Conservation (phyloP, 2,329 filamentous ascomycete genomes). For the Arthrobotrys musiformis region DNA sequence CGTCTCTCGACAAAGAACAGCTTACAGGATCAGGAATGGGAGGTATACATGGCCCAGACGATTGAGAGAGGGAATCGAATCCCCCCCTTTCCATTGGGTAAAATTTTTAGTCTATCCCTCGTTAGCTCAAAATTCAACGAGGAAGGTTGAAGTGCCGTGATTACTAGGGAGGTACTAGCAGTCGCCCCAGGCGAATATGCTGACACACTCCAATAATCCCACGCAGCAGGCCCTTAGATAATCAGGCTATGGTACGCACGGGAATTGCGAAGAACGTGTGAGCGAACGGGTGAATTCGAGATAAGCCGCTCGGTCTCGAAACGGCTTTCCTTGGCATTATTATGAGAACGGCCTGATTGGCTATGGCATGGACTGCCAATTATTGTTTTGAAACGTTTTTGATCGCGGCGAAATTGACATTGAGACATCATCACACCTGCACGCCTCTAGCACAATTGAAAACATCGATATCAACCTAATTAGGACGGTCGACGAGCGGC, state of each 20-base stretch:
- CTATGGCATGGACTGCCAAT: too few relatives aligned
- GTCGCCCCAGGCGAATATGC: neutral
- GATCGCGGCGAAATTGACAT: too few relatives aligned
- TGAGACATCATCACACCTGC: too few relatives aligned
- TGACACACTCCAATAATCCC: neutral
- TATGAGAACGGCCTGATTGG: neutral
- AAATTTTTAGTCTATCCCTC: neutral
- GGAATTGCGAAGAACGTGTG: neutral
- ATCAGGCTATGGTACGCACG: neutral
- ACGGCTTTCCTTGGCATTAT: conserved; percentile 1
- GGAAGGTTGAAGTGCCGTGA: neutral
- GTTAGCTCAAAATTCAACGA: neutral
- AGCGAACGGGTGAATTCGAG: neutral
- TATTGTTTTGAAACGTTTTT: too few relatives aligned
- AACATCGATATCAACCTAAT: too few relatives aligned
- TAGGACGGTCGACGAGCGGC: too few relatives aligned
- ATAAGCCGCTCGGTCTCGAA: neutral
- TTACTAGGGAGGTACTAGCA: neutral
- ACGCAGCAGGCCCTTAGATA: neutral
- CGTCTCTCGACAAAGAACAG: neutral
- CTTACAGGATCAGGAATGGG: neutral
- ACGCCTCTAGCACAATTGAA: too few relatives aligned
- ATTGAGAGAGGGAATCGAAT: neutral
- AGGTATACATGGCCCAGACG: neutral
- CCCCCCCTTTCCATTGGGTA: neutral